Base-by-base conservation (phyloP, 129 eudicot species). In the Flaveria trinervia region DNA sequence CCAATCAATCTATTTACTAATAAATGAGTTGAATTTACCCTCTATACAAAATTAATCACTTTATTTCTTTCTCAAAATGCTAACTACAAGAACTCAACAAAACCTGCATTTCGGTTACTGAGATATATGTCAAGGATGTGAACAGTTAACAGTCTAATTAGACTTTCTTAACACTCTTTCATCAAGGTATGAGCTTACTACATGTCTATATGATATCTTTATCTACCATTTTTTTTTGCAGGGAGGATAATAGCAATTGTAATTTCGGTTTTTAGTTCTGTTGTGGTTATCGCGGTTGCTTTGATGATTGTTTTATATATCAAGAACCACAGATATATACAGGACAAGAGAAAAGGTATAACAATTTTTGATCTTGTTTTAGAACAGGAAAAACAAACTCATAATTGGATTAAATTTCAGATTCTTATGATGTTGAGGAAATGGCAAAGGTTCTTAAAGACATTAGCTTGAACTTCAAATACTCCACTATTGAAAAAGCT, bases 391-490 rank as follows among this genome's bases (percentile, higher is more conserved):
- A 39, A 73, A 57, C 43, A 15, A 26, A 28, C 15, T 26, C 65
- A 50, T n/a, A 9, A 1, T 8, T 66, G 65, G 23, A 13, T 18
- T 49, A 18, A 30, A 7, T 65, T 54, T 15, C 80, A 86, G 89
- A 86, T 49, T 71, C 83, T 61, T 61, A 61, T 61, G 67, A 61
- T 25, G 67, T 16, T 61, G 83, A 81, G 69, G 83, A 81, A 83
- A 44, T 88, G 74, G 96, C 76, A 61, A 84, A 88, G 85, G 82
- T 82, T n/a, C 91, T 91, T 14, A 71, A 55, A 28, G 88, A 88
- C 64, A 91, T 84, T 80, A 88, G 93, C 84, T 82, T 88, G 82
- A 91, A 91, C 84, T 91, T 91, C 80, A 91, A 91, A 72, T 91
- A 88, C 81, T 88, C 93, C 7, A 88, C 91, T 49, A 62, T 91